Evolutionary conservation across 768 basidiomycete genomes (phyloP), one percentile per base, ranked within the genome.

Genomic region (Infundibulicybe gibba): DNA sequence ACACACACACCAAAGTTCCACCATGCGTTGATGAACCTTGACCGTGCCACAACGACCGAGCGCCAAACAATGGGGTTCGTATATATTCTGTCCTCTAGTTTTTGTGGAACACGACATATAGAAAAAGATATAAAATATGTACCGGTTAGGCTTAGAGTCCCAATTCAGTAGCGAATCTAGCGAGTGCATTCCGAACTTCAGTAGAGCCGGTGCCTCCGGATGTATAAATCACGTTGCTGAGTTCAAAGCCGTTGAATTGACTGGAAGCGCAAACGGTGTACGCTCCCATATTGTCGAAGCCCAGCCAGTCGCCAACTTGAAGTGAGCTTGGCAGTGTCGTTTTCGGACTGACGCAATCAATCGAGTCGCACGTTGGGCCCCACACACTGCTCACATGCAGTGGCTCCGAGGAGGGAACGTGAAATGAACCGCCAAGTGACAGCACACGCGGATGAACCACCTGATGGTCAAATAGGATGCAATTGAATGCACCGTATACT

Each of bases 321-420:
- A 98, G 74, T 1, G 76, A 76, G 25, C 66, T 67, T 3, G 90
- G 93, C 51, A 90, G 74, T 59, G 65, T 72, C 44, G 74, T 75
- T 49, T 69, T 75, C 55, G 75, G 74, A 59, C 76, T 85, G 48
- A 99, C 93, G 61, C 89, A 88, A 70, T 99, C 97, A 59, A 99
- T 91, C 31, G 90, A 92, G 62, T 98, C 97, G 75, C 95, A 98
- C 8, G 97, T 99, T 39, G 95, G 97, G 11, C 97, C 97, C 97
- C 97, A 99, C 42, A 98, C 81, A 64, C 86, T 90, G 69, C 85
- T 77, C 10, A 71, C 49, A 44, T 72, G 69, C 61, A 69, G 64
- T 13, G 69, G 62, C 61, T 76, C 72, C 48, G 63, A 61, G 17
- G 68, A 57, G 5, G 77, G 58, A 21, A 77, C 65, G 57, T 81